Evolutionary conservation across 768 basidiomycete species (phyloP), one percentile per base, ranked within the genome.

Genomic region (Boletus vermiculosoides): DNA sequence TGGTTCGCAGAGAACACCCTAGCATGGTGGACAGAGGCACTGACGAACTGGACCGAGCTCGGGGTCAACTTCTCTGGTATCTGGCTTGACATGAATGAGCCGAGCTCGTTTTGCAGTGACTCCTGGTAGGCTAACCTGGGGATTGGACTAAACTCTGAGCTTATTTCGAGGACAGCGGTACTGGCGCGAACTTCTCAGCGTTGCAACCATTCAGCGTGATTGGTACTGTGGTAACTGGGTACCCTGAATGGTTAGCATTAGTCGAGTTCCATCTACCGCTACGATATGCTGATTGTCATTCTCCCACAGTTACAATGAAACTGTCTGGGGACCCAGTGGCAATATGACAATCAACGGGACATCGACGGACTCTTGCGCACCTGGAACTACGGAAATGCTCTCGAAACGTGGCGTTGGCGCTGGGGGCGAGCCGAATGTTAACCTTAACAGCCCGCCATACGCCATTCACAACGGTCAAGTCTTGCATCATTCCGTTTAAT

Each of bases 61-160:
- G 84, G 82, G 0, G 74, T 88, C n/a, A 71, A 80, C n/a, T 84
- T 81, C 62, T 80, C 80, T 22, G 86, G 85, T 1, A 78, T 87
- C 44, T 89, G 87, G 87, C 72, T 86, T 1, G 83, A 87, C 65
- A 85, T 86, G 85, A 87, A 87, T 55, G 86, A 87, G 57, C 71
- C 77, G 15, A 80, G 77, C n/a, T 84, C 83, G 1, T 87, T 88
- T 70, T 87, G 85, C 63, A 76, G 79, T 49, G 76, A 81, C 6
- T 85, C 83, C 2, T 85, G 84, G 81, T 81, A 56, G 52, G 67
- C 45, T 4, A n/a, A 25, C 15, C 2, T 18, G 3, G 7, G 15
- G 10, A 12, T 20, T 18, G 2, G 6, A 13, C 11, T n/a, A 5
- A 1, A 7, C 30, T 52, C 4, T 31, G 8, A 10, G 13, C 46